Conservation (phyloP, 768 basidiomycete genomes). For the Leccinum variicolor region DNA sequence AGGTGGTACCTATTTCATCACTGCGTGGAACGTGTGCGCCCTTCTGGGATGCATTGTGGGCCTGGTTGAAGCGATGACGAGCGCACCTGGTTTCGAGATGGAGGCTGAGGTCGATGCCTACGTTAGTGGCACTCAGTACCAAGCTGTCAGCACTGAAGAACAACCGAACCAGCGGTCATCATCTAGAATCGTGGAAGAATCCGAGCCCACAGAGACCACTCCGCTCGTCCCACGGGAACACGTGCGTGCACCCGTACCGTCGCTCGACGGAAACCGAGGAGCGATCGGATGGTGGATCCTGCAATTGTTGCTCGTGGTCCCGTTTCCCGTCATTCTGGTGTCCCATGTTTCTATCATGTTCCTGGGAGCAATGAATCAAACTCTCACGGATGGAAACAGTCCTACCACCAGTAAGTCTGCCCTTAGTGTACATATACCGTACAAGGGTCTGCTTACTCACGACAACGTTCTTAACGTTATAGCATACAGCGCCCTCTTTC, state of each 20-base stretch:
- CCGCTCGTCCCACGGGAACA: slow-evolving; percentile 45
- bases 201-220: slow-evolving; percentile 52
- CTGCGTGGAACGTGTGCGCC: slow-evolving; percentile 49
- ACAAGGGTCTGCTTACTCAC: neutral
- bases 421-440: neutral
- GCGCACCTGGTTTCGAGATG: slow-evolving; percentile 10
- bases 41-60: slow-evolving; percentile 40
- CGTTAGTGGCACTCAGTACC: slow-evolving; percentile 23
- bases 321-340: slow-evolving; percentile 50
- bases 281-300: slow-evolving; percentile 53
- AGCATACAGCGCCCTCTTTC: slow-evolving; percentile 51
- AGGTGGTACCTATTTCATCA: slow-evolving; percentile 56
- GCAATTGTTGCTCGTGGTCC: slow-evolving; percentile 53
- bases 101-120: slow-evolving; percentile 6
- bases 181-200: slow-evolving; percentile 31
- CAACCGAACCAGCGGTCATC: slow-evolving; percentile 11
- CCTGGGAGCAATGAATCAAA: slow-evolving; percentile 50
- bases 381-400: slow-evolving; percentile 58
- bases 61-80: slow-evolving; percentile 34
- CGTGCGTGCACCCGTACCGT: slow-evolving; percentile 3
- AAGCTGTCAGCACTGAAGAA: slow-evolving; percentile 22
- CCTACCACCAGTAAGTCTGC: slow-evolving; percentile 43
- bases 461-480: neutral
- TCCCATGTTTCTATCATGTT: slow-evolving; percentile 48
- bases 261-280: slow-evolving; percentile 11